phyloP scores from a whole-genome alignment of 441 rosid species.

The Francoa sonchifolia region DNA sequence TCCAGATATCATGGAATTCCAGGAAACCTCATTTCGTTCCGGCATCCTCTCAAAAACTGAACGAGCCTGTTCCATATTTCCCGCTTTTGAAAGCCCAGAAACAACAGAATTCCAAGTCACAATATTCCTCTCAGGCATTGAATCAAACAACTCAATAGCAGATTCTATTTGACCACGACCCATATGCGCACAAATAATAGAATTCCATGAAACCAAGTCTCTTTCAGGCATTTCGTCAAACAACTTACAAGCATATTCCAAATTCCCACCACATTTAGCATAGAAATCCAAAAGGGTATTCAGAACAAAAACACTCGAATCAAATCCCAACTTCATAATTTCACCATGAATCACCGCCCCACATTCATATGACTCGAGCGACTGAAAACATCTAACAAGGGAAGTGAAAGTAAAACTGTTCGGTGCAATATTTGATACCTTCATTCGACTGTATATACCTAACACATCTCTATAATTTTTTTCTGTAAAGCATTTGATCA shows the following conservation, averaged over 20 bases:
- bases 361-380: slow-evolving; percentile 12
- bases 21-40: slow-evolving; percentile 17
- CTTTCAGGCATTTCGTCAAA: slow-evolving; percentile 23
- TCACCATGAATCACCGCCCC: slow-evolving; percentile 17
- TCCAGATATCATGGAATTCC: slow-evolving; percentile 24
- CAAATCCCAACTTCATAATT: slow-evolving; percentile 18
- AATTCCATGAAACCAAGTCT: slow-evolving; percentile 26
- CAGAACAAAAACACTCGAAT: slow-evolving; percentile 12
- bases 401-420: slow-evolving; percentile 19
- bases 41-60: slow-evolving; percentile 20
- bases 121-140: slow-evolving; percentile 20
- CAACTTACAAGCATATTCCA: slow-evolving; percentile 11
- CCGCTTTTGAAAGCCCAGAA: slow-evolving; percentile 20
- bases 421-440: slow-evolving; percentile 14
- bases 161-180: slow-evolving; percentile 11
- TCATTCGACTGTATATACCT: slow-evolving; percentile 19
- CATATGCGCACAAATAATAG: slow-evolving; percentile 18
- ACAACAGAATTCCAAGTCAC: slow-evolving; percentile 24
- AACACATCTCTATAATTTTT: slow-evolving; percentile 8
- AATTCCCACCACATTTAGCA: slow-evolving; percentile 10
- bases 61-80: slow-evolving; percentile 21
- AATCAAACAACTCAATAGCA: slow-evolving; percentile 19
- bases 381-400: slow-evolving; percentile 18
- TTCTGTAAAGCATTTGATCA: slow-evolving; percentile 21
- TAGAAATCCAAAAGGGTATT: slow-evolving; percentile 22